Evolutionary conservation across 176 grass and related monocot species (phyloP).

Genomic region (Tillandsia fasciculata): DNA sequence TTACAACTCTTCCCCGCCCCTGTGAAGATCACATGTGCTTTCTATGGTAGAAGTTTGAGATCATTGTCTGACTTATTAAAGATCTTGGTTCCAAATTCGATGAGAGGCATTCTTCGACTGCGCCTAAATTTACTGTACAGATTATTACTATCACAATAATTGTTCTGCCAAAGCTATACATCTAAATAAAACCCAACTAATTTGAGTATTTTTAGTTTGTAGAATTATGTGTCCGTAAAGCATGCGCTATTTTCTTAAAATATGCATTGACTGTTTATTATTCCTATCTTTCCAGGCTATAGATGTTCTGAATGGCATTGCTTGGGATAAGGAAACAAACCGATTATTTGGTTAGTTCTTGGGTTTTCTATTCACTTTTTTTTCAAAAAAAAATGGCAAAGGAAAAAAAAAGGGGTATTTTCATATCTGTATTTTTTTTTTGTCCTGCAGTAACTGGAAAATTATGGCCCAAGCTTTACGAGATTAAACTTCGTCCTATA

Average conservation of each 20-base stretch:
- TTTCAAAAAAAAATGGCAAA: too few species aligned
- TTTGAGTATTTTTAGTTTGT: background rate
- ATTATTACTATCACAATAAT: too few species aligned
- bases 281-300: constrained; percentile 35
- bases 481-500: constrained; percentile 32
- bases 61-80: too few species aligned
- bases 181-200: too few species aligned
- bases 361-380: background rate
- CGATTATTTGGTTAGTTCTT: constrained; percentile 66
- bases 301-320: constrained; percentile 89
- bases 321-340: constrained; percentile 63
- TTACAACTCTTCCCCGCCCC: too few species aligned
- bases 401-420: too few species aligned
- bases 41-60: too few species aligned
- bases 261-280: background rate
- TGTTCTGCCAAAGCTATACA: too few species aligned
- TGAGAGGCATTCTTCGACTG: too few species aligned
- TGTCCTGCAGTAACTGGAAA: constrained; percentile 39
- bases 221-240: background rate
- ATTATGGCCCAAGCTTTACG: constrained; percentile 43
- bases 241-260: background rate
- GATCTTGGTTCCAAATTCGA: too few species aligned
- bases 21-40: too few species aligned
- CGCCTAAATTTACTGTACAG: too few species aligned
- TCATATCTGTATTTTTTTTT: background rate